Evolutionary conservation across 2,329 filamentous ascomycete species (phyloP), one percentile per base, ranked within the genome.

Genomic region (Paecilomyces variotii): DNA sequence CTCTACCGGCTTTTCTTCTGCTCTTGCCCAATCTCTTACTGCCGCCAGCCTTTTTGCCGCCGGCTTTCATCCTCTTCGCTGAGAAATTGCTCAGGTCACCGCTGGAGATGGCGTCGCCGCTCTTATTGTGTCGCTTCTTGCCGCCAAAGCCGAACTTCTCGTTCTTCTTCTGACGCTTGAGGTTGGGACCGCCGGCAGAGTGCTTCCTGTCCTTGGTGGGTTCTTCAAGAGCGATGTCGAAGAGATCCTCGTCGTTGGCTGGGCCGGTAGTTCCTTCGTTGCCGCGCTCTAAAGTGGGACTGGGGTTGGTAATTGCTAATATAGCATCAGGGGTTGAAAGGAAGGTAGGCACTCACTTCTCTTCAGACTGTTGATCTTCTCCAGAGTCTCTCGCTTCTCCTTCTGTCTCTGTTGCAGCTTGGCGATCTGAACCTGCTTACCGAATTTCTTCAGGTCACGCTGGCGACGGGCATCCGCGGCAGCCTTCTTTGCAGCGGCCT

Each of bases 361-460:
- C 86, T 99, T 99, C 68, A 99, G 79, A 28, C 85, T 83, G 78
- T 92, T 91, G 71, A 99, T 97, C 83, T 97, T 97, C 67, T 97
- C 94, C 63, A 99, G 79, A 3, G 91, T 96, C 63, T 95, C 90
- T 67, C 86, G 87, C 87, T 97, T 97, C 70, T 87, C 87, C 82
- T 95, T 96, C 55, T 90, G 86, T 54, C 94, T 83, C 83, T 99
- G 93, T 78, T 97, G 93, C 74, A 96, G 78, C 81, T 96, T 97
- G 60, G 92, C 92, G 60, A 96, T 85, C 80, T 99, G 94, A 56
- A 97, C 94, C 75, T 96, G 90, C 80, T 99, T 99, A 73, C 94
- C 94, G 73, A 97, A 99, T 79, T 97, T 99, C 86, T 97, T 97
- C 69, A 97, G 81, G 74, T 99, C 94, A 63, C 94, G 84, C 79